phyloP scores from a whole-genome alignment of 129 eudicot species.

The Flaveria trinervia region DNA sequence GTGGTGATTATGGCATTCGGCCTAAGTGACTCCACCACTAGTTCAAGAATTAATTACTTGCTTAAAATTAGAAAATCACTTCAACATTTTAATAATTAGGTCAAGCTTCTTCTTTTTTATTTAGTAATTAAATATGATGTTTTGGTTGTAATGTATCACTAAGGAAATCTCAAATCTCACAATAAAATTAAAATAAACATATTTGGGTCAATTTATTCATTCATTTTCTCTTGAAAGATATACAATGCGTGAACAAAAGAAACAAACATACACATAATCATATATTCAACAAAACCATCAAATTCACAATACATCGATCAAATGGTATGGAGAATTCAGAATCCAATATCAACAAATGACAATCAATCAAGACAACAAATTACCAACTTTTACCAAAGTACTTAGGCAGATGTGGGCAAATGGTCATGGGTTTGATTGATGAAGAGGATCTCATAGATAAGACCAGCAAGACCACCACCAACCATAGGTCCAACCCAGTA shows the following conservation, averaged over 20 bases:
- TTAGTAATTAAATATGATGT: no score
- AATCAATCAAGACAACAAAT: conserved; percentile 3
- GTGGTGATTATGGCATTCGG: no score
- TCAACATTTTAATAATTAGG: no score
- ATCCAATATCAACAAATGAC: conserved; percentile 16
- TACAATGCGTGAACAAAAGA: neutral
- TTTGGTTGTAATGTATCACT: neutral
- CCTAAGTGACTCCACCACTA: no score
- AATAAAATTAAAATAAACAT: neutral
- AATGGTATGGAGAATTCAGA: conserved; percentile 28
- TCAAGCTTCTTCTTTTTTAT: no score
- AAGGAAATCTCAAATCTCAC: neutral
- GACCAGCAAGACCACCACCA: conserved; percentile 64
- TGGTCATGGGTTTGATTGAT: conserved; percentile 55
- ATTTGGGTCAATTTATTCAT: neutral
- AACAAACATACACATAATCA: conserved; percentile 8
- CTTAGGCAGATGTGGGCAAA: conserved; percentile 46
- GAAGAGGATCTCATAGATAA: conserved; percentile 50
- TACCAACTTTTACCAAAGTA: neutral
- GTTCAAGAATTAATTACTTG: no score
- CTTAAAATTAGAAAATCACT: no score
- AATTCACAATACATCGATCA: conserved; percentile 7
- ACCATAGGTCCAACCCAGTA: conserved; percentile 67
- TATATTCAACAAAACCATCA: neutral
- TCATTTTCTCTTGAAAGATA: conserved; percentile 11